These are phyloP conservation scores for Nothopassalora personata DNA, from an alignment of 2,329 filamentous ascomycete species.

Conservation along the genomic window DNA sequence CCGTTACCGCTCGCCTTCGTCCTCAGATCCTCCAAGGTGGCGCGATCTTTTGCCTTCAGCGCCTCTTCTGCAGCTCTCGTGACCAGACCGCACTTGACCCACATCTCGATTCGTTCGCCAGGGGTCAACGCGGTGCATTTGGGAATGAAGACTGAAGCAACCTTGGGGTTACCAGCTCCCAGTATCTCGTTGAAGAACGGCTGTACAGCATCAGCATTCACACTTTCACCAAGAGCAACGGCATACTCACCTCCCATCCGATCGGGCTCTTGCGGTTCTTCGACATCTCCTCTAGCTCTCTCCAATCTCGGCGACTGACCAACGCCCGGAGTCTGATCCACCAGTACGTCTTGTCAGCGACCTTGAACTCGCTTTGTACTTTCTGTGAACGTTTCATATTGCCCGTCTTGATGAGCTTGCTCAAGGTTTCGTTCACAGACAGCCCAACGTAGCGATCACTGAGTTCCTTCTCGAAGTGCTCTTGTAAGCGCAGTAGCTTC, in stretches of 20 bases:
- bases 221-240: neutral
- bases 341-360: slow-evolving; percentile 83
- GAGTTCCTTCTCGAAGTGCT: slow-evolving; percentile 78
- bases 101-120: slow-evolving; percentile 78
- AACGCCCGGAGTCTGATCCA: slow-evolving; percentile 82
- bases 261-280: slow-evolving; percentile 81
- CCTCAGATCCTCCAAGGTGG: slow-evolving; percentile 67
- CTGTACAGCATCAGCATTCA: slow-evolving; percentile 38
- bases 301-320: slow-evolving; percentile 86
- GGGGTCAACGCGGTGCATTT: slow-evolving; percentile 72
- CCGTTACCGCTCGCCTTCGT: slow-evolving; percentile 67
- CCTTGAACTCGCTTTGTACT: slow-evolving; percentile 85
- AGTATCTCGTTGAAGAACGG: slow-evolving; percentile 89
- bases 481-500: slow-evolving; percentile 77
- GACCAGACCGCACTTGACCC: slow-evolving; percentile 88
- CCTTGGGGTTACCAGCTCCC: slow-evolving; percentile 80
- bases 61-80: slow-evolving; percentile 90
- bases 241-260: slow-evolving; percentile 76
- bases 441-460: slow-evolving; percentile 65
- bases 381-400: slow-evolving; percentile 82
- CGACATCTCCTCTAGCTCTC: slow-evolving; percentile 79
- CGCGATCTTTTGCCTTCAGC: slow-evolving; percentile 70
- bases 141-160: slow-evolving; percentile 77
- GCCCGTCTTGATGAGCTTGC: slow-evolving; percentile 75
- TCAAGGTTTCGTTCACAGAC: slow-evolving; percentile 86